phyloP scores from a whole-genome alignment of 2,329 filamentous ascomycete species.

The Fusarium marasasianum region DNA sequence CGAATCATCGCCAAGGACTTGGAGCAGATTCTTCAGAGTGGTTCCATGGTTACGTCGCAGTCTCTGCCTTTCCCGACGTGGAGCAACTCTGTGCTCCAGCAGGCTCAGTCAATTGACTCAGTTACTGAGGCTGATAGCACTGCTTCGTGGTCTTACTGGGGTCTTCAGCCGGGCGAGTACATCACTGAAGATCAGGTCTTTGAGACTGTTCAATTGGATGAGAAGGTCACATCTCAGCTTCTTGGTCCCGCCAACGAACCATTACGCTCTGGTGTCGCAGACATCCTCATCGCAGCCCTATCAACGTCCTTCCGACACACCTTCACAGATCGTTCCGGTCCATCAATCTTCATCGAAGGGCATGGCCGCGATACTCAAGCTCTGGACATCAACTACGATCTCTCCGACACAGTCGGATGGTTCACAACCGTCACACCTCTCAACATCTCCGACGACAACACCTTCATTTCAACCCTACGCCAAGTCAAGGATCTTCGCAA shows the following conservation, averaged over 20 bases:
- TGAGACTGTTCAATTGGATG: background rate
- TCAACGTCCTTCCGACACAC: background rate
- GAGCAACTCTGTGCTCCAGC: background rate
- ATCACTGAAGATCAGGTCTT: background rate
- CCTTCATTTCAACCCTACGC: background rate
- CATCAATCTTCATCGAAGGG: background rate
- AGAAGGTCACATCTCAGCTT: background rate
- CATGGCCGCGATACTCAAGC: background rate
- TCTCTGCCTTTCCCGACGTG: background rate
- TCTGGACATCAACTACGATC: background rate
- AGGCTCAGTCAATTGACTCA: fast-evolving
- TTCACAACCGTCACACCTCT: background rate
- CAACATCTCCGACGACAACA: fast-evolving
- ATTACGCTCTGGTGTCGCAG: background rate
- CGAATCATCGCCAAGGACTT: background rate
- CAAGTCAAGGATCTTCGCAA: background rate
- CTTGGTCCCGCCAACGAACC: background rate
- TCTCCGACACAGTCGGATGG: background rate
- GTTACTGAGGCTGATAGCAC: fast-evolving
- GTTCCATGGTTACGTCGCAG: background rate
- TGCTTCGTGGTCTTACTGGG: background rate
- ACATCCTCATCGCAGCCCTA: background rate
- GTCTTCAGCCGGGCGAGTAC: background rate
- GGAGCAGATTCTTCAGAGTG: background rate
- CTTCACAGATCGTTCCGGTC: background rate